Evolutionary conservation across 768 basidiomycete genomes (phyloP).

Genomic region (Tremella yokohamensis): DNA sequence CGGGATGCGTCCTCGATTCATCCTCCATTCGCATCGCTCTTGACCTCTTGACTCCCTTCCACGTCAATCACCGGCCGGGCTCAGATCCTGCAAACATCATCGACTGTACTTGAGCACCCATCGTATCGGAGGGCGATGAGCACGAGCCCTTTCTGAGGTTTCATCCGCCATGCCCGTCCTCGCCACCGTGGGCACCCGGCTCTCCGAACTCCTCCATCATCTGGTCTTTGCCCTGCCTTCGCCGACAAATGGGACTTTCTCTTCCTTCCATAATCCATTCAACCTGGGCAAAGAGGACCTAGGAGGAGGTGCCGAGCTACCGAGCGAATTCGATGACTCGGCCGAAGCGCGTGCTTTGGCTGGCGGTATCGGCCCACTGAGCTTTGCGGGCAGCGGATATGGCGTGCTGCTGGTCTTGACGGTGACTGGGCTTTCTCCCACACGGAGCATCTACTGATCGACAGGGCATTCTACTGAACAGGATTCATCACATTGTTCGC

Average conservation of each 20-base stretch:
- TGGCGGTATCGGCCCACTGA: conserved; percentile 40
- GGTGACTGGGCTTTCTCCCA: conserved; percentile 23
- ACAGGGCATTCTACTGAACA: conserved; percentile 43
- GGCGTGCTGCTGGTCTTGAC: conserved; percentile 43
- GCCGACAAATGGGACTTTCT: conserved; percentile 19
- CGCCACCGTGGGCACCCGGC: conserved; percentile 25
- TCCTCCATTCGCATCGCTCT: too few species aligned
- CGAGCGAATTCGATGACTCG: conserved; percentile 28
- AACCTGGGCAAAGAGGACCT: not conserved
- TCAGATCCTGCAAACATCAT: too few species aligned
- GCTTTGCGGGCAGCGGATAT: conserved; percentile 44
- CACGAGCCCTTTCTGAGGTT: too few species aligned
- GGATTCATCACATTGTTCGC: conserved; percentile 46
- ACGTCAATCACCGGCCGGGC: too few species aligned
- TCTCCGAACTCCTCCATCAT: conserved; percentile 35
- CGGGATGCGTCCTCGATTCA: too few species aligned
- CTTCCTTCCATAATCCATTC: not conserved
- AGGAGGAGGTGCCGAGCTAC: not conserved
- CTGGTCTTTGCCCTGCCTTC: conserved; percentile 42
- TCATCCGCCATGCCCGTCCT: conserved; percentile 30
- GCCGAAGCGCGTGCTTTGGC: conserved; percentile 42
- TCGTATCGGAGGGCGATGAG: too few species aligned
- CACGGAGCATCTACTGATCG: not conserved
- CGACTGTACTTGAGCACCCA: too few species aligned
- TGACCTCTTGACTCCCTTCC: too few species aligned